Base-by-base conservation (phyloP, 2,329 filamentous ascomycete species). In the Pseudogymnoascus sp. region DNA sequence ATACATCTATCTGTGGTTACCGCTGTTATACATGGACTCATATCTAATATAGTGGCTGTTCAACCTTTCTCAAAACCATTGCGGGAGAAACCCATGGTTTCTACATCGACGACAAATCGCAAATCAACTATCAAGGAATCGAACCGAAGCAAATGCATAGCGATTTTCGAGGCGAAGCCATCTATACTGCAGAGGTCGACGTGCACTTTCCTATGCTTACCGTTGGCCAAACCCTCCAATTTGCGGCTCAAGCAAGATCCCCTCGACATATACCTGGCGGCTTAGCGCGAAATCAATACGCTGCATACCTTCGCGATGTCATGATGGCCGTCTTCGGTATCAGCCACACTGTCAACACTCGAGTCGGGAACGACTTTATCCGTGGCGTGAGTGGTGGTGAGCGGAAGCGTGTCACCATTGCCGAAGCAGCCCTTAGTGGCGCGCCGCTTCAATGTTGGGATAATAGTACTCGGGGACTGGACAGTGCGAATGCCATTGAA, bases 331-430 rank as follows among this genome's bases (percentile, higher is more conserved):
- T 87, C 0, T 89, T 88, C 67, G 86, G 86, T 66, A 82, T 90
- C 25, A 83, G 82, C 36, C 86, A 90, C 68, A 87, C 85, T 0
- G 77, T 85, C 67, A 79, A 84, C 62, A 90, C 87, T 12, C 87
- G 85, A 66, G 85, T 91, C 7, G 88, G 88, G 8, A 83, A 90
- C 62, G 86, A 89, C 66, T 82, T 87, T 41, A 83, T 38, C 4
- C 36, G 66, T 57, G 89, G 89, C 43, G 81, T 89, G 0, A 85
- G 82, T 3, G 86, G 86, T 25, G 85, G 86, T 36, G 86, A 89
- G 70, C 77, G 86, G 61, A 91, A 94, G 75, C 85, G 90, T 69
- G 89, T 93, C 2, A 88, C 85, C n/a, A 90, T 94, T 63, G 88
- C 87, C 0, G 89, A 93, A 72, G 89, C 89, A 63, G 80, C 82